phyloP scores from a whole-genome alignment of 106 monocot genomes.

The Acorus gramineus region DNA sequence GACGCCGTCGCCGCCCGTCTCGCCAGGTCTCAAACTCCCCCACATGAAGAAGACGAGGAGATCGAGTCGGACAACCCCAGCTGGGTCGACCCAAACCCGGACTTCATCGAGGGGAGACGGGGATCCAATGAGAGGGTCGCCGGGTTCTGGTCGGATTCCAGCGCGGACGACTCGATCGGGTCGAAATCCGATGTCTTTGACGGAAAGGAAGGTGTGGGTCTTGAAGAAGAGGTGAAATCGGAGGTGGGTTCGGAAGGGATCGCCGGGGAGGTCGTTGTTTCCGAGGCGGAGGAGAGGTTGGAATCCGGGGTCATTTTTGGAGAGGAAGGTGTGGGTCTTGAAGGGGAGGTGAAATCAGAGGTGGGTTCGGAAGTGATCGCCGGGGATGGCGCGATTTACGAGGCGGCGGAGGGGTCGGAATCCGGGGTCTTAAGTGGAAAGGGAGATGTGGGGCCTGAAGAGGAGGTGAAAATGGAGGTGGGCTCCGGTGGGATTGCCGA shows the following conservation, averaged over 20 bases:
- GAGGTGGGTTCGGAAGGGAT: slow-evolving; percentile 8
- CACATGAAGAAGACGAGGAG: slow-evolving; percentile 7
- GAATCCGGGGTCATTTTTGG: not conserved
- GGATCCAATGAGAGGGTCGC: not conserved
- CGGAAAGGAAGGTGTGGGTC: slow-evolving; percentile 1
- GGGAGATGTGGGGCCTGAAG: not conserved
- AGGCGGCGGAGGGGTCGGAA: not conserved
- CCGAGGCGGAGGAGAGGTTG: not conserved
- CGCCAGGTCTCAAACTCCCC: not conserved
- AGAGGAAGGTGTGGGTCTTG: not conserved
- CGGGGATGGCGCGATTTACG: not conserved
- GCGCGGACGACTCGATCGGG: too few relatives aligned
- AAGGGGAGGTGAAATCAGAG: not conserved
- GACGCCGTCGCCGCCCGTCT: slow-evolving; percentile 3
- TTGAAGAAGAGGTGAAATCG: not conserved
- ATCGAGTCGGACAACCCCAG: slow-evolving; percentile 14
- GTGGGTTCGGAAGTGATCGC: slow-evolving; percentile 7
- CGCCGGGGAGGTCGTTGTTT: not conserved
- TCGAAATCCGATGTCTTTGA: not conserved
- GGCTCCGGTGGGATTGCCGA: slow-evolving; percentile 6
- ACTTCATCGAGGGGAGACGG: not conserved
- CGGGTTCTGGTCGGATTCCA: slow-evolving; percentile 2
- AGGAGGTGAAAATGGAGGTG: not conserved
- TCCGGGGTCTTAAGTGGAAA: not conserved
- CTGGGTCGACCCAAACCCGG: slow-evolving; percentile 27